Percentiles rank a stretch among this genome's conserved stretches.
Conservation (phyloP, 2,329 filamentous ascomycete genomes). For the Exophiala viscosa region DNA sequence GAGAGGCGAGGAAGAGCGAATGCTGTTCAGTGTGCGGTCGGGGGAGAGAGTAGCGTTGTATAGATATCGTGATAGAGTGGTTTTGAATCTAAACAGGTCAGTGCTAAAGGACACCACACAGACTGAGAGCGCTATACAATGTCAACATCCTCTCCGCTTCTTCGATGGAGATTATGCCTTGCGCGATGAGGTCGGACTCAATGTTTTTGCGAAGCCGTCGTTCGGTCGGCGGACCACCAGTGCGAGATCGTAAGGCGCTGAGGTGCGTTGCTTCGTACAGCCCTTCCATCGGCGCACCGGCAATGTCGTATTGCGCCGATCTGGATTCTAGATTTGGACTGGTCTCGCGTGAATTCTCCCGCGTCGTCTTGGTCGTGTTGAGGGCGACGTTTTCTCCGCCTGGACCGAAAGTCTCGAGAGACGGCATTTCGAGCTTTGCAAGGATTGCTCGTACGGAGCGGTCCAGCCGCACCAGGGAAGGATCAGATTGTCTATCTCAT, state of each 20-base stretch:
- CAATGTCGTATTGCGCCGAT: constrained; percentile 37
- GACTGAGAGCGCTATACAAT: constrained; percentile 1
- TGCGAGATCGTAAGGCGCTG: constrained; percentile 25
- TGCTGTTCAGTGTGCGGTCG: constrained; percentile 48
- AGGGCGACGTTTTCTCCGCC: neutral
- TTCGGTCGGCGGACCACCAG: constrained; percentile 21
- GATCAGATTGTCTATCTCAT: constrained; percentile 21
- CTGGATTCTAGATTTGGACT: constrained; percentile 10
- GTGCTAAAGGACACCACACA: neutral
- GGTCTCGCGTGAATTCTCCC: constrained; percentile 26
- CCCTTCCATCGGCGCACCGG: constrained; percentile 52
- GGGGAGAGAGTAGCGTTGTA: constrained; percentile 44
- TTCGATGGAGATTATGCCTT: constrained; percentile 21
- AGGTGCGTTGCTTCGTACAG: constrained; percentile 54
- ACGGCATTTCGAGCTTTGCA: constrained; percentile 25
- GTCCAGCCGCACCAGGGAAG: constrained; percentile 25
- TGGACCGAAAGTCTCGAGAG: constrained; percentile 18
- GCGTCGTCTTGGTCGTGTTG: constrained; percentile 23
- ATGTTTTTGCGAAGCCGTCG: constrained; percentile 26
- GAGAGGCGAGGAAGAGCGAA: constrained; percentile 55
- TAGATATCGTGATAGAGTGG: constrained; percentile 27
- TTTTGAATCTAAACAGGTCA: constrained; percentile 19
- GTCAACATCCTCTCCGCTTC: constrained; percentile 27
- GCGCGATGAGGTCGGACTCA: constrained; percentile 27
- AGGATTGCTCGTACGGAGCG: constrained; percentile 27